These are phyloP conservation scores for Calonectria hawksworthii DNA, from an alignment of 2,329 filamentous ascomycete species.

Conservation along the genomic window DNA sequence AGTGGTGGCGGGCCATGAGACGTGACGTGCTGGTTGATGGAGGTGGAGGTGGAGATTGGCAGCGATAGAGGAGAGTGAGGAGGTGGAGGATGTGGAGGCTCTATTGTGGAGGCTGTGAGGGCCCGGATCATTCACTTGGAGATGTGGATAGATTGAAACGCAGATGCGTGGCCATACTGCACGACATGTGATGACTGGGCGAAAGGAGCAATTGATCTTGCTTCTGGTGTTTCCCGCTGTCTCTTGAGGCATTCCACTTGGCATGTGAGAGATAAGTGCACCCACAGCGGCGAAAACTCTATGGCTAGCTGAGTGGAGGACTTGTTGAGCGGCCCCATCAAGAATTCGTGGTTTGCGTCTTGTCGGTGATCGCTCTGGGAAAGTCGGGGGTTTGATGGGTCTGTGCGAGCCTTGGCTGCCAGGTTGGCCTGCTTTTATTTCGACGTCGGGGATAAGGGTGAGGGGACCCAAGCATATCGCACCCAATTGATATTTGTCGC, in stretches of 20 bases:
- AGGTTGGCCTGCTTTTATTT: slow-evolving; percentile 20
- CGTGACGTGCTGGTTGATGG: slow-evolving; percentile 17
- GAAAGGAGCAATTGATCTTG: slow-evolving; percentile 14
- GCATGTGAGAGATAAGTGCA: neutral
- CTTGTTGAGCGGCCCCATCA: neutral
- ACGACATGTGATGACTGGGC: slow-evolving; percentile 2
- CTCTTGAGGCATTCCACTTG: neutral
- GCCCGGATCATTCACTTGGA: slow-evolving; percentile 23
- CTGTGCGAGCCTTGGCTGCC: slow-evolving; percentile 31
- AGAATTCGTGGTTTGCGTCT: slow-evolving; percentile 14
- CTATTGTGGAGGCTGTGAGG: slow-evolving; percentile 19
- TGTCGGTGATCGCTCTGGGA: slow-evolving; percentile 24
- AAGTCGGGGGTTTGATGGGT: slow-evolving; percentile 33
- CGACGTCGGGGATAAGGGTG: slow-evolving; percentile 16
- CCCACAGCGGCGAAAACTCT: slow-evolving; percentile 8
- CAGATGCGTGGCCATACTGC: slow-evolving; percentile 8
- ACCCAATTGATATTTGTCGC: neutral
- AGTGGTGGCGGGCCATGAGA: slow-evolving; percentile 23
- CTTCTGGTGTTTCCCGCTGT: neutral
- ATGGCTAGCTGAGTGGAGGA: slow-evolving; percentile 9
- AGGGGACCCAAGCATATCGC: neutral
- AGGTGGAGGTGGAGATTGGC: slow-evolving; percentile 26
- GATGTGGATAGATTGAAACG: slow-evolving; percentile 11
- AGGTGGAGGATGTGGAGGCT: slow-evolving; percentile 31
- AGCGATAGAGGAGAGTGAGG: slow-evolving; percentile 18